Conservation (phyloP, 495 filamentous ascomycete genomes). For the Neurospora sp. region DNA sequence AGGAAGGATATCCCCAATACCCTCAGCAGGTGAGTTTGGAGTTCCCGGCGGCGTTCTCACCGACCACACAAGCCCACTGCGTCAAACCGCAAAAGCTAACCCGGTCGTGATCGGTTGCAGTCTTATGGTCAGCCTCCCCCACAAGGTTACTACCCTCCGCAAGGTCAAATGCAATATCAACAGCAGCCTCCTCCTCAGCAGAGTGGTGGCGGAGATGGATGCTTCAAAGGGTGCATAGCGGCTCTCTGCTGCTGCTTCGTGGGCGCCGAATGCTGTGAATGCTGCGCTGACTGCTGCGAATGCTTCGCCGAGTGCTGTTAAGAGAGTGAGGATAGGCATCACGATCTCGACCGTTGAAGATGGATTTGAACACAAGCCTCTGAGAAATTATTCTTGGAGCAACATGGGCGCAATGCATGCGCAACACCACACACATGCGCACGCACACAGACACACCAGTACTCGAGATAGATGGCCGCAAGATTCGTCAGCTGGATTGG, state of each 20-base stretch:
- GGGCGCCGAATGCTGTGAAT: constrained; percentile 69
- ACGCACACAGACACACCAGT: not conserved
- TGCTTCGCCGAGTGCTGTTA: constrained; percentile 49
- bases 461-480: not conserved
- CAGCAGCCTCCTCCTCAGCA: constrained; percentile 47
- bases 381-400: not conserved
- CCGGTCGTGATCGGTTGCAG: constrained; percentile 2
- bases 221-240: constrained; percentile 56
- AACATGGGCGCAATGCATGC: not conserved
- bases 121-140: constrained; percentile 11
- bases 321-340: constrained; percentile 2
- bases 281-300: constrained; percentile 61
- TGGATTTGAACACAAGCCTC: not conserved
- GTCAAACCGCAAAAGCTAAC: not conserved
- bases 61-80: not conserved
- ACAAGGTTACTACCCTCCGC: constrained; percentile 22
- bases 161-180: constrained; percentile 42
- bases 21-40: constrained; percentile 18
- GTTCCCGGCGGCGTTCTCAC: not conserved
- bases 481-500: not conserved
- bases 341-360: not conserved
- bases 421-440: not conserved
- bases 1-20: constrained; percentile 18
- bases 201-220: constrained; percentile 43
- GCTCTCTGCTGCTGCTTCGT: constrained; percentile 70